Evolutionary conservation across 2,329 filamentous ascomycete species (phyloP), one percentile per base, ranked within the genome.

Genomic region (Penicillium capsulatum): DNA sequence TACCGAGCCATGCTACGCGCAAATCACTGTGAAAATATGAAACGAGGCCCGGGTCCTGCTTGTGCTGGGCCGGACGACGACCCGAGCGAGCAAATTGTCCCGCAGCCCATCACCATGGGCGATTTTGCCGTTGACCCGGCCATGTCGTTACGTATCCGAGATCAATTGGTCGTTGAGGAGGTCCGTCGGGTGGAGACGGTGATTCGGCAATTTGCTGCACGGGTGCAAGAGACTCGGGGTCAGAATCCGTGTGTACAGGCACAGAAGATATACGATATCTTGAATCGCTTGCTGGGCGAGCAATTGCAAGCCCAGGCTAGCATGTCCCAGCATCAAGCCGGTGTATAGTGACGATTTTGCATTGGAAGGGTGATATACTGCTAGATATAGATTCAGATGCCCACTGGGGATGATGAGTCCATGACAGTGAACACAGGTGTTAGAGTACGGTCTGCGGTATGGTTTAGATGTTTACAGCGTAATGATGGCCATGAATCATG

Each of bases 1-100:
- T 40, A 40, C 17, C 31, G 24, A 7, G 37, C 37, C 4, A 40
- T 40, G 37, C n/a, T n/a, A n/a, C n/a, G n/a, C n/a, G n/a, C n/a
- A n/a, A n/a, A n/a, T n/a, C n/a, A n/a, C n/a, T n/a, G n/a, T n/a
- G n/a, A n/a, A n/a, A n/a, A n/a, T n/a, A n/a, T n/a, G n/a, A n/a
- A n/a, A n/a, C n/a, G n/a, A n/a, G n/a, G n/a, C n/a, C n/a, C n/a
- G n/a, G n/a, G n/a, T n/a, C n/a, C n/a, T n/a, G n/a, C n/a, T n/a
- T n/a, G n/a, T n/a, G 22, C 22, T 24, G 7, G 22, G 22, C 22
- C 22, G 22, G 14, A 40, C 9, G 37, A 40, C 22, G 22, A 24
- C 7, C 22, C 7, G 22, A 11, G 22, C 17, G 37, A 40, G 26
- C 31, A 19, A 4, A 20, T 40, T 8, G 16, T 40, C 7, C 10